A percentile compares a stretch with the other conserved stretches of the same genome.
Evolutionary conservation across 1,284 basidiomycete species (phyloP).

Genomic region (Ustilago hordei): DNA sequence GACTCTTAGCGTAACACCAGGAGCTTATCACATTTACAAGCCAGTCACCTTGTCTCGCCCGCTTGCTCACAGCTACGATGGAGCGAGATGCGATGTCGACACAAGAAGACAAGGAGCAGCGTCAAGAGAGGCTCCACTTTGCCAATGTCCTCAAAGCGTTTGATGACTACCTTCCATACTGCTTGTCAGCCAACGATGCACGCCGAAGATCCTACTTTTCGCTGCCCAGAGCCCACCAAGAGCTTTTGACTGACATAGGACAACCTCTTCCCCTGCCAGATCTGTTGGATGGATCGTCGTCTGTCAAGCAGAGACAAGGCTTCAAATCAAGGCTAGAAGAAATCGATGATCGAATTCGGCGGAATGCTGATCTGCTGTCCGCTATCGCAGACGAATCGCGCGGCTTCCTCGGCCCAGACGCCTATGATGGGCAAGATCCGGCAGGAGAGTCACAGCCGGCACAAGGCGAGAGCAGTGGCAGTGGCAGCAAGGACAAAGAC

Average conservation of each 20-base stretch:
- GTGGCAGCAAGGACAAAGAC: conserved; percentile 9
- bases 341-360: conserved; percentile 68
- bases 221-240: conserved; percentile 59
- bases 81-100: neutral
- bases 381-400: conserved; percentile 60
- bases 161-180: conserved; percentile 65
- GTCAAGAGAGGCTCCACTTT: conserved; percentile 61
- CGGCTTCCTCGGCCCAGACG: conserved; percentile 56
- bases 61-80: neutral
- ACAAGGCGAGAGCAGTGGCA: conserved; percentile 16
- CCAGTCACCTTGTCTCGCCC: neutral
- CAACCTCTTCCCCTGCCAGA: conserved; percentile 45
- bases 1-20: neutral
- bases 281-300: conserved; percentile 13
- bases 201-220: conserved; percentile 58
- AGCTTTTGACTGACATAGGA: conserved; percentile 50
- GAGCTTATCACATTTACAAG: neutral
- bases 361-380: conserved; percentile 63
- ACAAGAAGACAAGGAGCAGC: conserved; percentile 35
- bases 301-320: conserved; percentile 12
- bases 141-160: conserved; percentile 61
- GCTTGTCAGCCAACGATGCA: conserved; percentile 58
- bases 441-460: conserved; percentile 12
- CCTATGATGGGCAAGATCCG: conserved; percentile 10
- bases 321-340: conserved; percentile 61